These are phyloP conservation scores for Cynanchum wilfordii DNA, from an alignment of 257 asterid species.

Conservation along the genomic window DNA sequence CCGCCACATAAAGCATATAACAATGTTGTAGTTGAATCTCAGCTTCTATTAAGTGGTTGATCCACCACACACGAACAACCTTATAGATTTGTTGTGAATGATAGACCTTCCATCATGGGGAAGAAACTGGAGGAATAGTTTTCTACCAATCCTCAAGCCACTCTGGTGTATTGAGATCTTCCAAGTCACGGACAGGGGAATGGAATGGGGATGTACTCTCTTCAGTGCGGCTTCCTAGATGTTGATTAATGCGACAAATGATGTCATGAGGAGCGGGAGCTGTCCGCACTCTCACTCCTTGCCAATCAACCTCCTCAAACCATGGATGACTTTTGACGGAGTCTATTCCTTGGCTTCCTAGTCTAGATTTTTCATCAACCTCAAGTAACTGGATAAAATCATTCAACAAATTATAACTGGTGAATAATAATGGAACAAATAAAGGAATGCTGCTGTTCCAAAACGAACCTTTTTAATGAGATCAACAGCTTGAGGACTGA, in stretches of 20 bases:
- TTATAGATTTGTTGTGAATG: background rate
- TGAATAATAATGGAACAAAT: background rate
- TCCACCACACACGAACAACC: background rate
- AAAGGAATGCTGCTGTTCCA: background rate
- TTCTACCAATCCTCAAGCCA: constrained; percentile 90
- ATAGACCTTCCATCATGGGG: background rate
- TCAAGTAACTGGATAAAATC: constrained; percentile 54
- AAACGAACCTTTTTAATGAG: constrained; percentile 70
- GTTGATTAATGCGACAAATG: constrained; percentile 54
- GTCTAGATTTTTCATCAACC: constrained; percentile 76
- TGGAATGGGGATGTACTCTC: constrained; percentile 28
- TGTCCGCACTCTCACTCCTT: constrained; percentile 41
- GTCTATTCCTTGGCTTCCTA: constrained; percentile 67
- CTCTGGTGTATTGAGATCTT: constrained; percentile 59
- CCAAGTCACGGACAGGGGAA: constrained; percentile 44
- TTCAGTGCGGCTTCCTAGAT: constrained; percentile 42
- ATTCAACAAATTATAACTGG: background rate
- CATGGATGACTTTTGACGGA: constrained; percentile 76
- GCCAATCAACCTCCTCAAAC: constrained; percentile 73
- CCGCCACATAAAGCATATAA: constrained; percentile 16
- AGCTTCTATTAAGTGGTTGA: constrained; percentile 1
- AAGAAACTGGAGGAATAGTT: background rate
- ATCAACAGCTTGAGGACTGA: constrained; percentile 66
- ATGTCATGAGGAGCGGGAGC: constrained; percentile 54
- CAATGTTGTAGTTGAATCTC: background rate